Conservation (phyloP, 495 filamentous ascomycete genomes). For the Alectoria sarmentosa region DNA sequence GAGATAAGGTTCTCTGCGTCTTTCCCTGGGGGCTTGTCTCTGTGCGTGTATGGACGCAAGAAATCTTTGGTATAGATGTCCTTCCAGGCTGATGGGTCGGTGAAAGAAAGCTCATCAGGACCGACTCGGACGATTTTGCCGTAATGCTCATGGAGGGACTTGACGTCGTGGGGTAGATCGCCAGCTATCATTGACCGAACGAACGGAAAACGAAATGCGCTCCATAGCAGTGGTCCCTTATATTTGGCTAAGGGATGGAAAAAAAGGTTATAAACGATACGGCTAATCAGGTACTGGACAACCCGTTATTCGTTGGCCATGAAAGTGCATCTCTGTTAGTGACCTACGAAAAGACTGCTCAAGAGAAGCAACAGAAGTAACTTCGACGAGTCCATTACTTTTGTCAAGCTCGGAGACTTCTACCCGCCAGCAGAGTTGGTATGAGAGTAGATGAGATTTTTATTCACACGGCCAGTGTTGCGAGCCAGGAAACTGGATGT, state of each 20-base stretch:
- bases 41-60: slow-evolving; percentile 20
- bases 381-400: too few species aligned
- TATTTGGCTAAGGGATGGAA: not conserved
- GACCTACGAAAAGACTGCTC: too few species aligned
- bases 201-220: slow-evolving; percentile 8
- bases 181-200: slow-evolving; percentile 1
- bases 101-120: slow-evolving; percentile 33
- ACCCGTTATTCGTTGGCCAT: too few species aligned
- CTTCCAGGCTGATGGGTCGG: slow-evolving; percentile 28
- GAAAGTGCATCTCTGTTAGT: too few species aligned
- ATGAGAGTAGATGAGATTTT: too few species aligned
- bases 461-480: too few species aligned
- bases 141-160: slow-evolving; percentile 42
- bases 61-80: too few species aligned
- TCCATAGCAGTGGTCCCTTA: slow-evolving; percentile 19
- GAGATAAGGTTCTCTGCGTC: slow-evolving; percentile 3
- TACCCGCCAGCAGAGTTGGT: too few species aligned
- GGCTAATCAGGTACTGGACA: not conserved
- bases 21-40: not conserved
- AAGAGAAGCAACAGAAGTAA: too few species aligned
- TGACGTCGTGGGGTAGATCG: slow-evolving; percentile 22
- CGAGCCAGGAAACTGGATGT: too few species aligned
- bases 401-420: too few species aligned
- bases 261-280: not conserved
- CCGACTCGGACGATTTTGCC: slow-evolving; percentile 34